These are phyloP conservation scores for Gossypium gossypioides DNA, from an alignment of 441 rosid genomes.

Conservation along the genomic window DNA sequence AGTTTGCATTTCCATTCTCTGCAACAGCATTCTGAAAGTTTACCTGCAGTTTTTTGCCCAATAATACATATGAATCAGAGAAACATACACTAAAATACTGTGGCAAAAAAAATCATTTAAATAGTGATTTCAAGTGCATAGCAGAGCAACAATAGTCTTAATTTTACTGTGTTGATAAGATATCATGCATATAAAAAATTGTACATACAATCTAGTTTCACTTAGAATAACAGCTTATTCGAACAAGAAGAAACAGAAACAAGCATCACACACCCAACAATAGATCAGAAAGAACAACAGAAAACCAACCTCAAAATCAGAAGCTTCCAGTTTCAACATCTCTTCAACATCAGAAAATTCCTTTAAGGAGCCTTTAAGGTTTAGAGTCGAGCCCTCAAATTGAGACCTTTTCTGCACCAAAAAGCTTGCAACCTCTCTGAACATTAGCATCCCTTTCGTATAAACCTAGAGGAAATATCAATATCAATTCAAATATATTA, in stretches of 20 bases:
- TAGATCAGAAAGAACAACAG: conserved; percentile 2
- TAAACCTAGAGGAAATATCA: conserved; percentile 38
- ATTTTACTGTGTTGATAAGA: background rate
- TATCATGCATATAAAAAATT: background rate
- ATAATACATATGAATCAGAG: background rate
- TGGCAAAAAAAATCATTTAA: background rate
- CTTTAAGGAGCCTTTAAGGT: conserved; percentile 38
- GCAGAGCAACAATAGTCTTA: conserved; percentile 3
- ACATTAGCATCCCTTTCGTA: conserved; percentile 49
- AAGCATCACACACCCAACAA: background rate
- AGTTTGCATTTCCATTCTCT: conserved; percentile 32
- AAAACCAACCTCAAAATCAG: conserved; percentile 60
- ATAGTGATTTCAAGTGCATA: background rate
- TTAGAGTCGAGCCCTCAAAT: conserved; percentile 35
- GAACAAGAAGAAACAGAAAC: background rate
- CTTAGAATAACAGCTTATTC: background rate
- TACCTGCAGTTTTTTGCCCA: conserved; percentile 25
- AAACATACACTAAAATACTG: background rate
- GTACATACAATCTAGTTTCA: conserved; percentile 1
- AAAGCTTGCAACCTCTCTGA: conserved; percentile 41
- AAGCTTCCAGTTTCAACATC: conserved; percentile 54
- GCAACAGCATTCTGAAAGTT: conserved; percentile 32
- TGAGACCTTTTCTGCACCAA: conserved; percentile 45
- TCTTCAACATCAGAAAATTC: conserved; percentile 50
- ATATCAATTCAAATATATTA: background rate